Evolutionary conservation across 2,329 filamentous ascomycete genomes (phyloP), one percentile per base, ranked within the genome.

Genomic region (Aspergillus sp.): DNA sequence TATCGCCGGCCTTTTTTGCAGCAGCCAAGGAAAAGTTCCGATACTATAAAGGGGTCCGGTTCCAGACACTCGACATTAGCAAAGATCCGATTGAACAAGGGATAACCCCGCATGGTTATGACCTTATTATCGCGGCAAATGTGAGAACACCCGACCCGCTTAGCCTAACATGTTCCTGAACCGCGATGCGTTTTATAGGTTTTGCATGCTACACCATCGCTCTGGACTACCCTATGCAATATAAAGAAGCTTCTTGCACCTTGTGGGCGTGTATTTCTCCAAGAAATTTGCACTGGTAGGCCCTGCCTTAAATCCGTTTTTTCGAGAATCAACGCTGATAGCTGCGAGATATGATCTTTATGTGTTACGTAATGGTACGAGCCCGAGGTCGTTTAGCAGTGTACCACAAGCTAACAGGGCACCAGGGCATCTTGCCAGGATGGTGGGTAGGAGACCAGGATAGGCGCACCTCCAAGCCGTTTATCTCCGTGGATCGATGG

Each of bases 241-340:
- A 55, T 71, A 0, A 58, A 58, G 3, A 52, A 52, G 5, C 55
- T 72, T 10, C 60, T 73, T 1, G 57, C 57, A 19, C 74, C 78
- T 0, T 76, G 73, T 1, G 80, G 79, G 0, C 72, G 75, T 34
- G 61, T 83, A 0, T 34, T 81, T n/a, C n/a, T n/a, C n/a, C n/a
- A n/a, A n/a, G n/a, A n/a, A n/a, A n/a, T n/a, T n/a, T n/a, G n/a
- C n/a, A n/a, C n/a, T n/a, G n/a, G n/a, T n/a, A n/a, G n/a, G n/a
- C n/a, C n/a, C n/a, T n/a, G n/a, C n/a, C n/a, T n/a, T n/a, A n/a
- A n/a, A n/a, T n/a, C n/a, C n/a, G n/a, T n/a, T n/a, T n/a, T n/a
- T n/a, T n/a, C n/a, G n/a, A n/a, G n/a, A n/a, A n/a, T n/a, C n/a
- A n/a, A n/a, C n/a, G n/a, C n/a, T n/a, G n/a, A n/a, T n/a, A n/a